Evolutionary conservation across 352 stramenopile species (phyloP).

Genomic region (Phytophthora megakarya): DNA sequence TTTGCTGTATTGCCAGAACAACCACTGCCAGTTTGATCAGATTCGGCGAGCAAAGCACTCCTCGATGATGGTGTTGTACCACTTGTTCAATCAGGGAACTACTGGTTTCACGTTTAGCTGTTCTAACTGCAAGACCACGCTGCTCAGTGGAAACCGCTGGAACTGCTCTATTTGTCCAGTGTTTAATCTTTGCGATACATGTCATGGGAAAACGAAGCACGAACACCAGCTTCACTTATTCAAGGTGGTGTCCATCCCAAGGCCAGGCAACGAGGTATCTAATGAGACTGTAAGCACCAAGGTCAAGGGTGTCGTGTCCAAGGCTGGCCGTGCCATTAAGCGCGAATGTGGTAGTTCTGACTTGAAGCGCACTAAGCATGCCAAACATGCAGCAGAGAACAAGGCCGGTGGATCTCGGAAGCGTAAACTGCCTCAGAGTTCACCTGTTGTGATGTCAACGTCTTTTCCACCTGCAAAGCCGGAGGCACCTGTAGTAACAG

Average conservation of each 20-base stretch:
- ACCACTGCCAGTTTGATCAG: slow-evolving; percentile 85
- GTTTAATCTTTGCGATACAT: slow-evolving; percentile 97
- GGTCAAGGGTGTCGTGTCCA: slow-evolving; percentile 37
- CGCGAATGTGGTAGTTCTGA: slow-evolving; percentile 52
- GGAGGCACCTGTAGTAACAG: slow-evolving; percentile 2
- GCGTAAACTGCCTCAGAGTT: slow-evolving; percentile 64
- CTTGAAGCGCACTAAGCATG: slow-evolving; percentile 52
- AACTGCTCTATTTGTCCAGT: slow-evolving; percentile 96
- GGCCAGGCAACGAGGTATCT: slow-evolving; percentile 52
- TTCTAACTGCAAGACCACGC: slow-evolving; percentile 92
- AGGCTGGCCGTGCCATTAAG: slow-evolving; percentile 42
- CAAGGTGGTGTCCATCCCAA: slow-evolving; percentile 90
- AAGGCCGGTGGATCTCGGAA: slow-evolving; percentile 61
- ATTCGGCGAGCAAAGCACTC: slow-evolving; percentile 83
- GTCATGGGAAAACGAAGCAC: slow-evolving; percentile 92
- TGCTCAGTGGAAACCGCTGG: slow-evolving; percentile 95
- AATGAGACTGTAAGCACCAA: slow-evolving; percentile 39
- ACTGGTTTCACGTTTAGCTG: slow-evolving; percentile 98
- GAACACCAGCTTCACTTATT: slow-evolving; percentile 93
- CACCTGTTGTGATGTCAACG: slow-evolving; percentile 27
- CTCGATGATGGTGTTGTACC: slow-evolving; percentile 88
- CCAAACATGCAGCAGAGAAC: slow-evolving; percentile 27
- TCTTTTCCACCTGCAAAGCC: slow-evolving; percentile 9
- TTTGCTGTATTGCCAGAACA: slow-evolving; percentile 90
- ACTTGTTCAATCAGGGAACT: slow-evolving; percentile 93